Conservation (phyloP, 1,139 yeast species). For the Saccharomyces hybrid region DNA sequence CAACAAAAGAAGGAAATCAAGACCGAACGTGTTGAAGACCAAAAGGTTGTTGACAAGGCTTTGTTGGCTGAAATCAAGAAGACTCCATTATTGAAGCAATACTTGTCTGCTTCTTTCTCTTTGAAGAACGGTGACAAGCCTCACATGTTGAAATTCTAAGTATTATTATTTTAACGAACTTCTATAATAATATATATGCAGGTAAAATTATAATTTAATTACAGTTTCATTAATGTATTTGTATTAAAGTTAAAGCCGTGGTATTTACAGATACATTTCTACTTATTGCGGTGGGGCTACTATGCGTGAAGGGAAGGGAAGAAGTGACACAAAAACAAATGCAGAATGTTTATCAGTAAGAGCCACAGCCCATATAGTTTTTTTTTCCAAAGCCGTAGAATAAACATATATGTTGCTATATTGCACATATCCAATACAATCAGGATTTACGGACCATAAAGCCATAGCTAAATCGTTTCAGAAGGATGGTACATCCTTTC, state of each 20-base stretch:
- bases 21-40: conserved; percentile 97
- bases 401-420: no score
- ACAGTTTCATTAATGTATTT: background rate
- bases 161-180: conserved; percentile 3
- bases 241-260: background rate
- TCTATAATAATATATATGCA: conserved; percentile 1
- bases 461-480: no score
- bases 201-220: background rate
- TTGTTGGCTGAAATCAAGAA: conserved; percentile 91
- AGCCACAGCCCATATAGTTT: no score
- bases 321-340: background rate
- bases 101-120: conserved; percentile 94
- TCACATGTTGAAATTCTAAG: conserved; percentile 94
- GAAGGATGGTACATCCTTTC: no score
- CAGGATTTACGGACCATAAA: no score
- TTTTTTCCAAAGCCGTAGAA: no score
- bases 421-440: no score
- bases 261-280: no score
- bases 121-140: conserved; percentile 99
- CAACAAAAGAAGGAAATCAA: conserved; percentile 71
- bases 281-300: background rate
- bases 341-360: no score
- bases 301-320: background rate
- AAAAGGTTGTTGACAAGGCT: conserved; percentile 92
- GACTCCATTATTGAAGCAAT: conserved; percentile 96